Evolutionary conservation across 2,329 filamentous ascomycete species (phyloP), one percentile per base, ranked within the genome.

Genomic region (Arthrobotrys iridis): DNA sequence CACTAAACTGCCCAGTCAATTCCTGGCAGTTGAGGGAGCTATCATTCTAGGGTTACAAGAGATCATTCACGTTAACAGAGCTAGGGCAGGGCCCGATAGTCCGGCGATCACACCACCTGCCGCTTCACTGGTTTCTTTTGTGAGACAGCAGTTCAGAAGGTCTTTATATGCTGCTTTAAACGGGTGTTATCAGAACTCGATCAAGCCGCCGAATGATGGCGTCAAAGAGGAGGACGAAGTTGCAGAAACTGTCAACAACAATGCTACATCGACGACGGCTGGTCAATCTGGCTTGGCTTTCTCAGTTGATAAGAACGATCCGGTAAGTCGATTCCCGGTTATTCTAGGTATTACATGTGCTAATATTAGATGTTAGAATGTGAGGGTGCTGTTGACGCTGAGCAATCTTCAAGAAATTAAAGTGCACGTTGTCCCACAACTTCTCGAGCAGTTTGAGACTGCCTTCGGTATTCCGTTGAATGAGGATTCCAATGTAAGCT

Each of bases 171-270:
- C 96, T 82, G 93, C 93, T 4, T 84, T 99, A 37, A 96, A 92
- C 79, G 95, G 94, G 20, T 94, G 99, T 89, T 93, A 99, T 0
- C 95, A 98, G 83, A 98, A 97, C 82, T 94, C 95, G 2, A 93
- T 98, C 83, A 88, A 89, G 68, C 87, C 89, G 2, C 82, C 89
- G 11, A 88, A 89, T 78, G 88, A 88, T 78, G 84, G 87, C 0
- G 88, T 90, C 48, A 33, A 68, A 50, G 83, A 84, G 20, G 84
- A 84, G 6, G 85, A 85, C 68, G 85, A 86, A 68, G 82, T 86
- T 33, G 85, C 87, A 76, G 82, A 84, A 64, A 81, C 86, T 1
- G 75, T 78, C 13, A 77, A 76, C 2, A 76, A 74, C 40, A 76
- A 78, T 57, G 72, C 77, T 2, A 68, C 57, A 10, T 58, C 48